phyloP scores from a whole-genome alignment of 345 rosid species.

The Kandelia obovata region DNA sequence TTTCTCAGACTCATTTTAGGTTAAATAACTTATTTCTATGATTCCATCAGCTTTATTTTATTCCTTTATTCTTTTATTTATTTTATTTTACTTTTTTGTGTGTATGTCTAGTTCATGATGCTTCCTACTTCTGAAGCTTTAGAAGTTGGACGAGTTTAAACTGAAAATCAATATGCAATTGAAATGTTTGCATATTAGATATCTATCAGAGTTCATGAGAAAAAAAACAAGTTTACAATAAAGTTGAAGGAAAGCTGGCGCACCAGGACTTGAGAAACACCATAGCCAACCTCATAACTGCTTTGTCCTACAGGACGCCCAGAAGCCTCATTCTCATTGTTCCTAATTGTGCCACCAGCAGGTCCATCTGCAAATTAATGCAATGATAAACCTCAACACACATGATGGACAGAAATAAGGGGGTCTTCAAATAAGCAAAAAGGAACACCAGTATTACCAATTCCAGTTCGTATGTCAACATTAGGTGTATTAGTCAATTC shows the following conservation, averaged over 20 bases:
- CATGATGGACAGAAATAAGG: constrained; percentile 1
- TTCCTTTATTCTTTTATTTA: background rate
- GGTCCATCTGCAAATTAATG: constrained; percentile 46
- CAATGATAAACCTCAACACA: constrained; percentile 13
- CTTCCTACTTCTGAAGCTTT: background rate
- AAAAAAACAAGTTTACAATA: background rate
- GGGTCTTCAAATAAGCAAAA: constrained; percentile 3
- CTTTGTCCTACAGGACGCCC: constrained; percentile 46
- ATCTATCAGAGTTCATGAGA: background rate
- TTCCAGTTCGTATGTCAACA: constrained; percentile 62
- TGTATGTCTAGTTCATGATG: background rate
- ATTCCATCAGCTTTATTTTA: background rate
- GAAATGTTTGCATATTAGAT: background rate
- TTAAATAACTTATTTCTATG: background rate
- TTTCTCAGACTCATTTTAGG: background rate
- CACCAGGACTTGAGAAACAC: constrained; percentile 55
- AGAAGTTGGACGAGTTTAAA: background rate
- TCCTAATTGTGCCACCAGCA: constrained; percentile 48
- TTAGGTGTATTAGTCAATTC: constrained; percentile 57
- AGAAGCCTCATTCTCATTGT: constrained; percentile 49
- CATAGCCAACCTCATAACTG: constrained; percentile 53
- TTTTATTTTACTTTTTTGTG: background rate
- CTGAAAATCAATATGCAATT: background rate
- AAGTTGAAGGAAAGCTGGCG: constrained; percentile 19
- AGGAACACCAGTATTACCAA: background rate